Conservation (phyloP, 2,329 filamentous ascomycete species). For the Colletotrichum cuscutae region DNA sequence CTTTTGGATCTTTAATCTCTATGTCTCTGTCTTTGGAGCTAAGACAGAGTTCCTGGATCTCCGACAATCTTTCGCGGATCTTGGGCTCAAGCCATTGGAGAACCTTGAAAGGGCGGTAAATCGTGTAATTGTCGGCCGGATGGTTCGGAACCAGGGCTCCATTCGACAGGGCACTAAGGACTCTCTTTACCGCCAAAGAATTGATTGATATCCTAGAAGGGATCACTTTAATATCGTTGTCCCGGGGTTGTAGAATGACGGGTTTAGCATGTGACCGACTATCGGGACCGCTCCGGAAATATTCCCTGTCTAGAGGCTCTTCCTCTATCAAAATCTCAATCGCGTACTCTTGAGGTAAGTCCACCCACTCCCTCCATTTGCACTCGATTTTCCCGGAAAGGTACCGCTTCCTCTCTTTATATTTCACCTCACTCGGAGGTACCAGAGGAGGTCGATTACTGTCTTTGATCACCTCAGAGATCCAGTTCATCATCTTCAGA, state of each 20-base stretch:
- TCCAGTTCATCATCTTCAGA: not conserved
- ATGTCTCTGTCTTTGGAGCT: too few relatives aligned
- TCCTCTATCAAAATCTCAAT: not conserved
- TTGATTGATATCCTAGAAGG: not conserved
- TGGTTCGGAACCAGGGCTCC: not conserved
- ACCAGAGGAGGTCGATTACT: not conserved
- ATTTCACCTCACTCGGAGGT: not conserved
- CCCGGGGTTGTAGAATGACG: not conserved
- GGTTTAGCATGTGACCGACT: not conserved
- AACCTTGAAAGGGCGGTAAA: not conserved
- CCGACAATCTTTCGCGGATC: not conserved
- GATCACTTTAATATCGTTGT: not conserved
- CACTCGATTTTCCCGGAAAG: too few relatives aligned
- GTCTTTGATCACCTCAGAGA: not conserved
- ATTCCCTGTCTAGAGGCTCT: too few relatives aligned
- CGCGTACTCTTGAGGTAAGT: too few relatives aligned
- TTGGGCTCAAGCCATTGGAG: not conserved
- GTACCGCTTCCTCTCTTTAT: not conserved
- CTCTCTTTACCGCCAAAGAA: not conserved
- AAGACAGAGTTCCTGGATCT: not conserved
- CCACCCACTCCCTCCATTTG: too few relatives aligned
- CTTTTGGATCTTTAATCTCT: accelerated
- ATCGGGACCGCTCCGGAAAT: too few relatives aligned
- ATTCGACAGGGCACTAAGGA: not conserved
- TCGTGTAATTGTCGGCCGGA: not conserved